Conservation (phyloP, 768 basidiomycete genomes). For the Hericium erinaceus region DNA sequence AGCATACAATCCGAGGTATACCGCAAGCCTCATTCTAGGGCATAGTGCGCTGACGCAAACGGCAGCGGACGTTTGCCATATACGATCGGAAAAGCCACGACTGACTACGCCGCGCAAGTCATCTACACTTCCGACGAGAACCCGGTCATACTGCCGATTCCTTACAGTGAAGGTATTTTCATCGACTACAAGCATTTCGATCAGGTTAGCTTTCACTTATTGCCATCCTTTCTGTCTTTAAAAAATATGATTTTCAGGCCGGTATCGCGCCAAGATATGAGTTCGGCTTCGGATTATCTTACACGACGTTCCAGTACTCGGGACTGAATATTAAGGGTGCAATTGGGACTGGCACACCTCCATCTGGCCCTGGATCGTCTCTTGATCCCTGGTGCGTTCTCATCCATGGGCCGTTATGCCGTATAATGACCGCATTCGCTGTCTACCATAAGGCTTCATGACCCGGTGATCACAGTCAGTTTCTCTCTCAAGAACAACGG, state of each 20-base stretch:
- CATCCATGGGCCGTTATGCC: constrained; percentile 40
- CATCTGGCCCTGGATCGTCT: constrained; percentile 24
- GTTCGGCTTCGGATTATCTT: constrained; percentile 86
- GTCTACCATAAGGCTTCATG: constrained; percentile 16
- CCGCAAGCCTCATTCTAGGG: neutral
- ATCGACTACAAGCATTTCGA: constrained; percentile 33
- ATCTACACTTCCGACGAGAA: constrained; percentile 16
- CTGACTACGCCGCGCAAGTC: constrained; percentile 43
- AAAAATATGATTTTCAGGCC: constrained; percentile 13
- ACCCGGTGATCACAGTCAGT: constrained; percentile 44
- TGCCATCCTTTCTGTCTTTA: neutral
- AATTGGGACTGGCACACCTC: constrained; percentile 26
- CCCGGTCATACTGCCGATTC: constrained; percentile 34
- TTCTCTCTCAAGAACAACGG: constrained; percentile 67
- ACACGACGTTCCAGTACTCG: constrained; percentile 72
- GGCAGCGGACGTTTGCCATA: constrained; percentile 53
- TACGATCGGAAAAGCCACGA: constrained; percentile 53
- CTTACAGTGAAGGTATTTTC: constrained; percentile 48
- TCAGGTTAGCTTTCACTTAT: constrained; percentile 1
- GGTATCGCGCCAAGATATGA: constrained; percentile 75
- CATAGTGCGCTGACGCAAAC: neutral
- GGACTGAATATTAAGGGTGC: constrained; percentile 33
- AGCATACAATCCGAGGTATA: constrained; percentile 47
- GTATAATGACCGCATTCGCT: constrained; percentile 39
- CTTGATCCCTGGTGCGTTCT: neutral